Percentiles rank a stretch among this genome's conserved stretches.
phyloP scores from a whole-genome alignment of 1,139 yeast species.

The Diutina sp. region DNA sequence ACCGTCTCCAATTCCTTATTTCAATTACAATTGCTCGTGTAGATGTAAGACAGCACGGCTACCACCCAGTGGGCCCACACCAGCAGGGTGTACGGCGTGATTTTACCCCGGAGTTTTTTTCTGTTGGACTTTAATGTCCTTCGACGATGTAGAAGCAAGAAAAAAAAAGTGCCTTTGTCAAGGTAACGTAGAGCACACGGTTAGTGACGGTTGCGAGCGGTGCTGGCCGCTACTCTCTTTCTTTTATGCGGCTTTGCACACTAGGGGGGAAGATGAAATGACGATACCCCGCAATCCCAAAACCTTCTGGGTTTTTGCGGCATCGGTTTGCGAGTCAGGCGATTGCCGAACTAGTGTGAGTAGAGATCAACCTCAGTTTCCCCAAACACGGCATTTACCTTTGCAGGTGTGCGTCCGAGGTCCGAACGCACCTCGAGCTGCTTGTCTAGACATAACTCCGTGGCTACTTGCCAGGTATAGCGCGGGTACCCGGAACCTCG shows the following conservation, averaged over 20 bases:
- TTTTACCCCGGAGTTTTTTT: not conserved
- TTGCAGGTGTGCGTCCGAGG: not conserved
- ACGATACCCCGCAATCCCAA: not conserved
- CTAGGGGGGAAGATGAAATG: not conserved
- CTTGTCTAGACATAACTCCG: no score
- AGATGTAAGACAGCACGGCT: no score
- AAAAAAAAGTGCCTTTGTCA: not conserved
- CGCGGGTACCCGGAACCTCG: not conserved
- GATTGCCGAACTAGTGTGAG: not conserved
- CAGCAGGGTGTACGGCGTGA: no score
- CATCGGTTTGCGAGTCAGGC: not conserved
- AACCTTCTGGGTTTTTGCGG: not conserved
- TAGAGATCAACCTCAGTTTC: not conserved
- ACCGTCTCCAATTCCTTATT: no score
- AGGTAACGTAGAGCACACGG: no score
- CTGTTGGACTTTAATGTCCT: not conserved
- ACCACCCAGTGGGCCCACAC: no score
- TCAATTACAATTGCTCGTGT: no score
- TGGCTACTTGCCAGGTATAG: no score
- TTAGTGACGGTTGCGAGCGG: not conserved
- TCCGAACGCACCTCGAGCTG: not conserved
- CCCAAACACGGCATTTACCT: not conserved
- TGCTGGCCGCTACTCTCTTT: not conserved
- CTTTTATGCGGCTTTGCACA: not conserved
- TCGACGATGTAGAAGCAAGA: not conserved